Percentiles rank a stretch among this genome's conserved stretches.
These are phyloP conservation scores for Claviceps sorghi DNA, from an alignment of 2,329 filamentous ascomycete genomes.

Conservation along the genomic window DNA sequence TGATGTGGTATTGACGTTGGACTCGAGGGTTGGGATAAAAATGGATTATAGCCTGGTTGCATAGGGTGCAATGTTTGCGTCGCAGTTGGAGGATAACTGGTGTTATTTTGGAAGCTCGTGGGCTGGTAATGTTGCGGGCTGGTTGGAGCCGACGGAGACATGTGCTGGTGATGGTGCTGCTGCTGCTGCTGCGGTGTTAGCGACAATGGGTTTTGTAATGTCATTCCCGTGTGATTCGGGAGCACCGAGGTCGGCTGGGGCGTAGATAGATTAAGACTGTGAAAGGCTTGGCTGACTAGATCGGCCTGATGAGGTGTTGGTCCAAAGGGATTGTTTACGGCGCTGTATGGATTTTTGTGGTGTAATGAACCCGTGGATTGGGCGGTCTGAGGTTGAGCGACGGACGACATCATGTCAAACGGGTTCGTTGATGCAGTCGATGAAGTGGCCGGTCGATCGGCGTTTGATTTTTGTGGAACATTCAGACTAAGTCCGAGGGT, in stretches of 20 bases:
- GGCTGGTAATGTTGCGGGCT: slow-evolving; percentile 25
- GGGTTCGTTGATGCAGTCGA: slow-evolving; percentile 47
- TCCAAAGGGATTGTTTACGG: slow-evolving; percentile 58
- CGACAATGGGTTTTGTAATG: neutral
- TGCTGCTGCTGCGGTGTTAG: slow-evolving; percentile 14
- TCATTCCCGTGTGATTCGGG: slow-evolving; percentile 51
- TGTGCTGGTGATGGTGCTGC: slow-evolving; percentile 22
- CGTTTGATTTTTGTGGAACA: slow-evolving; percentile 15
- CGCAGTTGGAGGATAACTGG: slow-evolving; percentile 26
- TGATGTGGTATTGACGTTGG: slow-evolving; percentile 19
- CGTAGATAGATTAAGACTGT: slow-evolving; percentile 54
- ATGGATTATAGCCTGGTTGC: slow-evolving; percentile 36
- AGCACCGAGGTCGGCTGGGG: slow-evolving; percentile 35
- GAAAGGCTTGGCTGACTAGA: slow-evolving; percentile 53
- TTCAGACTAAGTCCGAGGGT: slow-evolving; percentile 19
- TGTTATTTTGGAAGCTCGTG: slow-evolving; percentile 26
- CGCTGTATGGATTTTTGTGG: slow-evolving; percentile 39
- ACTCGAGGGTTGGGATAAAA: slow-evolving; percentile 26
- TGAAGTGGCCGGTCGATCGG: slow-evolving; percentile 24
- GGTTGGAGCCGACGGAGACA: slow-evolving; percentile 28
- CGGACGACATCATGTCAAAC: slow-evolving; percentile 45
- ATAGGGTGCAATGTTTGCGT: slow-evolving; percentile 22
- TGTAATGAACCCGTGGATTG: slow-evolving; percentile 49
- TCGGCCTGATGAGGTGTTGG: slow-evolving; percentile 25
- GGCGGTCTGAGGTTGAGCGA: slow-evolving; percentile 44